Evolutionary conservation across 2,329 filamentous ascomycete genomes (phyloP), one percentile per base, ranked within the genome.

Genomic region (Falciphora oryzae): DNA sequence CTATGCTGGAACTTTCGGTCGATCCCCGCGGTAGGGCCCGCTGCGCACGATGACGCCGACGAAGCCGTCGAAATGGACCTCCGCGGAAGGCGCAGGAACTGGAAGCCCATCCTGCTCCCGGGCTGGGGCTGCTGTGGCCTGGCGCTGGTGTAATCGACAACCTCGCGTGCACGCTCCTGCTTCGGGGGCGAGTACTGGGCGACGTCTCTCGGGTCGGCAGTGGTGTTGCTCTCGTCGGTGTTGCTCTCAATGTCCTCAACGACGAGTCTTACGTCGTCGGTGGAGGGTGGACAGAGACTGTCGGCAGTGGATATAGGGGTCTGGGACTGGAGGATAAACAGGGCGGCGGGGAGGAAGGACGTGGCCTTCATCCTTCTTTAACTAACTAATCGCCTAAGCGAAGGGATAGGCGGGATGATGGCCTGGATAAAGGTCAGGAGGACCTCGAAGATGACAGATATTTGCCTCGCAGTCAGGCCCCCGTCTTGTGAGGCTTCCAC

Each of bases 391-490:
- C 65, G 66, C 18, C 68, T 64, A 4, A 70, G 38, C 14, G 65
- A 67, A 2, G 66, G 65, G n/a, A 70, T 63, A 28, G 58, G 65
- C n/a, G 69, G 65, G n/a, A 70, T 67, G 28, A 68, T 67, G 13
- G 69, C 66, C 63, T 70, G 69, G 61, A 70, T 65, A n/a, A 64
- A 68, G 32, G 65, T 72, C 66, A 62, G 71, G 64, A 69, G 57
- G 10, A 63, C 61, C 57, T 63, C 61, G n/a, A 63, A 63, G 29
- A 63, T 56, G 50, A 63, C 61, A 13, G 61, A 63, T 50, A 56
- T 63, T 18, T 29, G 61, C 61, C 61, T 61, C 16, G 32, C 61
- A 22, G n/a, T 38, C 44, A 62, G 31, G 3, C 50, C 50, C n/a
- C 29, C 50, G 61, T 56, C 61, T 44, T 56, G 61, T 22, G 38